A percentile compares a stretch with the other conserved stretches of the same genome.
Evolutionary conservation across 257 asterid genomes (phyloP).

Genomic region (Solanum virginianum): DNA sequence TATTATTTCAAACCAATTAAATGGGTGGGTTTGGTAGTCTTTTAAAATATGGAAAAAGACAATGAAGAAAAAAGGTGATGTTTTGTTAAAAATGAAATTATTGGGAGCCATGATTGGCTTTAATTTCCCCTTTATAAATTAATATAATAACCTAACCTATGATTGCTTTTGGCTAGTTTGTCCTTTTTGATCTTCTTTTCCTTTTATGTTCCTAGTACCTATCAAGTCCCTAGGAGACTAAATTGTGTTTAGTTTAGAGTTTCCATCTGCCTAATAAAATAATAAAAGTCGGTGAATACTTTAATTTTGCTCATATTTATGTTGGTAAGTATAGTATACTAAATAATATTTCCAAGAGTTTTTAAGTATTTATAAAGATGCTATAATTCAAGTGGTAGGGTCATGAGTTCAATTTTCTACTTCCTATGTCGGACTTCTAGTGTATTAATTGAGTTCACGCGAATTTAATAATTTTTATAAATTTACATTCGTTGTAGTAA

Average conservation of each 20-base stretch:
- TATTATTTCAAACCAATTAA: background rate
- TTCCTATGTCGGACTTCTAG: accelerated
- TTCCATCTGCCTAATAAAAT: background rate
- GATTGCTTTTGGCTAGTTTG: background rate
- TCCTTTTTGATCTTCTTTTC: background rate
- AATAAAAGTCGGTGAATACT: background rate
- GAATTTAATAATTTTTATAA: background rate
- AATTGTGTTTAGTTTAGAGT: background rate
- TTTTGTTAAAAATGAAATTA: background rate
- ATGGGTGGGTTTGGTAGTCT: constrained; percentile 9
- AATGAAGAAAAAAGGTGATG: background rate
- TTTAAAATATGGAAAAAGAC: constrained; percentile 13
- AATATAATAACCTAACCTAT: background rate
- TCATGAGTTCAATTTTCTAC: background rate
- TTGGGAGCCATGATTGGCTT: constrained; percentile 5
- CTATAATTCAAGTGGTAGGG: background rate
- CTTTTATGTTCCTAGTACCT: background rate
- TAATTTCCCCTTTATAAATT: background rate
- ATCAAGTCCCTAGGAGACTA: background rate
- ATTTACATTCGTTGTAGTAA: background rate
- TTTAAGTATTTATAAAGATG: background rate
- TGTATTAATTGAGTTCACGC: background rate
- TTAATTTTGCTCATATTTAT: background rate
- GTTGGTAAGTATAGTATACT: background rate
- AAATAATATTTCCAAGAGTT: background rate